A percentile compares a stretch with the other conserved stretches of the same genome.
Evolutionary conservation across 306 rosid species (phyloP).

Genomic region (Pachyrhizus erosus): DNA sequence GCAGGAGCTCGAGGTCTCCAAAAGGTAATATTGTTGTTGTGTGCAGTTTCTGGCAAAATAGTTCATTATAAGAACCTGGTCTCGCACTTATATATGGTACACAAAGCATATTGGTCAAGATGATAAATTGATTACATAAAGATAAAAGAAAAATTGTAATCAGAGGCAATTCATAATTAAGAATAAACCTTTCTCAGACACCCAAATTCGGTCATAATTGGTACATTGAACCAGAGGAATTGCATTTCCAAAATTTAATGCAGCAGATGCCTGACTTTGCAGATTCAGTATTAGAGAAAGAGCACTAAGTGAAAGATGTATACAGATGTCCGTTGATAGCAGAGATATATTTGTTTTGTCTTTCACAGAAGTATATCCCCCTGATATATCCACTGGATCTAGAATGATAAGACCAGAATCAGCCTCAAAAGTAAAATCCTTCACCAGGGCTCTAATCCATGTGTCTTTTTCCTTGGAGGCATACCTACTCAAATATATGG

Average conservation of each 20-base stretch:
- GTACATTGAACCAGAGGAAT: slow-evolving; percentile 79
- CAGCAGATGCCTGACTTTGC: slow-evolving; percentile 83
- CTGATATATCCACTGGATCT: slow-evolving; percentile 97
- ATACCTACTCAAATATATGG: slow-evolving; percentile 65
- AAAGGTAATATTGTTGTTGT: slow-evolving; percentile 70
- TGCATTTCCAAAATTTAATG: slow-evolving; percentile 81
- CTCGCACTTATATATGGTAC: slow-evolving; percentile 24
- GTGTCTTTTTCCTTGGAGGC: slow-evolving; percentile 95
- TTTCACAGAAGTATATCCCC: slow-evolving; percentile 93
- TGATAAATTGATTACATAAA: slow-evolving; percentile 26
- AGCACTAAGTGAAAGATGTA: slow-evolving; percentile 94
- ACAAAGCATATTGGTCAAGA: slow-evolving; percentile 13
- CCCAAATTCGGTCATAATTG: slow-evolving; percentile 88
- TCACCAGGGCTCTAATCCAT: slow-evolving; percentile 92
- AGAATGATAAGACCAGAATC: slow-evolving; percentile 96
- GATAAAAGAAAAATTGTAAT: slow-evolving; percentile 9
- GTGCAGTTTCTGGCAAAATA: slow-evolving; percentile 66
- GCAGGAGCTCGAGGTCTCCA: slow-evolving; percentile 98
- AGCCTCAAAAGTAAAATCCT: slow-evolving; percentile 93
- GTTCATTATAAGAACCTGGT: slow-evolving; percentile 25
- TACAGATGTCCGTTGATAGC: slow-evolving; percentile 79
- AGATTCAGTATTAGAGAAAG: slow-evolving; percentile 86
- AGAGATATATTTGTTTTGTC: slow-evolving; percentile 93
- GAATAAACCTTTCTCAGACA: slow-evolving; percentile 79
- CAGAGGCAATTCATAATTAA: slow-evolving; percentile 1